These are phyloP conservation scores for Phaeophleospora eucalypticola DNA, from an alignment of 2,329 filamentous ascomycete species.

Conservation along the genomic window DNA sequence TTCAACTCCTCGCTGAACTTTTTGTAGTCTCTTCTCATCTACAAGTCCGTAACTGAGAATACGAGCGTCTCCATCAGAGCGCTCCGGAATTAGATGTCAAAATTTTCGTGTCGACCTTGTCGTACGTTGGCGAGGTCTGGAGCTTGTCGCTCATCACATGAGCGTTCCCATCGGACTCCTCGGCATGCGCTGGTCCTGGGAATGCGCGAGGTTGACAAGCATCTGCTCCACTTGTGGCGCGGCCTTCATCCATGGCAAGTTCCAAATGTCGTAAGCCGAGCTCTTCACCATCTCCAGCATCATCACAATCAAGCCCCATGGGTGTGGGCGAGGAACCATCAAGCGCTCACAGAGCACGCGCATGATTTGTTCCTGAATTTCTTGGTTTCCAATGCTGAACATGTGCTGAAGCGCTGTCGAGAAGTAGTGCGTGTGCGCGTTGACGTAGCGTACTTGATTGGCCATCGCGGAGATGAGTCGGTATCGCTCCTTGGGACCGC, in stretches of 20 bases:
- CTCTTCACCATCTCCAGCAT: constrained; percentile 89
- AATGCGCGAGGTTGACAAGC: constrained; percentile 29
- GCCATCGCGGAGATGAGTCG: constrained; percentile 78
- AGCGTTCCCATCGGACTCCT: constrained; percentile 11
- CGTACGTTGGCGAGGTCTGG: not conserved
- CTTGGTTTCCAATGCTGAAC: constrained; percentile 63
- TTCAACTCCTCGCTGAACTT: constrained; percentile 1
- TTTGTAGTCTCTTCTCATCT: not conserved
- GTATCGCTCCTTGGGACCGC: constrained; percentile 75
- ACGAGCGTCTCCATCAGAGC: not conserved
- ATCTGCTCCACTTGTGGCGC: constrained; percentile 67
- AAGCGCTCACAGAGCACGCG: constrained; percentile 83
- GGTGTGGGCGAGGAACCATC: constrained; percentile 84
- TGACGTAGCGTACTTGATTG: constrained; percentile 88
- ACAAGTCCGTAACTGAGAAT: not conserved
- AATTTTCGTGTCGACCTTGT: not conserved
- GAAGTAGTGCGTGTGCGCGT: constrained; percentile 88
- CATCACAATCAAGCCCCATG: constrained; percentile 89
- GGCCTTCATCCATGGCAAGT: constrained; percentile 85
- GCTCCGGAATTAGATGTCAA: no score
- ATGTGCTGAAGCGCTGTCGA: constrained; percentile 78
- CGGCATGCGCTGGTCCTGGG: constrained; percentile 19
- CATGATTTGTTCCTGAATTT: constrained; percentile 86
- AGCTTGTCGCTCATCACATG: not conserved
- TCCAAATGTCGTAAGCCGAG: constrained; percentile 85